Base-by-base conservation (phyloP, 164 flowering plant genomes). In the Buxus sempervirens region DNA sequence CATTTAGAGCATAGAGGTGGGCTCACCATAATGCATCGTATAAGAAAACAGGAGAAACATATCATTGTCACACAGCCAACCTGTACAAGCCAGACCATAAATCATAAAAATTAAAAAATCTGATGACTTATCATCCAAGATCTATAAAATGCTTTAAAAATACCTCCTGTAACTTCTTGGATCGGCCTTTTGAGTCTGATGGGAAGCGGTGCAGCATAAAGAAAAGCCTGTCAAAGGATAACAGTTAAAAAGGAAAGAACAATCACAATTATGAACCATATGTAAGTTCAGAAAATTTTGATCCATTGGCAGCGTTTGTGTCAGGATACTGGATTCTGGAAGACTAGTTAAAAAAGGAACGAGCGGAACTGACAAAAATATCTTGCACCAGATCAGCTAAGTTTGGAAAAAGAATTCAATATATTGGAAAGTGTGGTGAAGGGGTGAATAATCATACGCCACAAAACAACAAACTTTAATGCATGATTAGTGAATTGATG, bases 41-140 rank as follows among this genome's bases (percentile, higher is more conserved):
- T 67, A 16, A 95, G 90, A 79, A 95, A 95, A 70, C 99, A 95
- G 27, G 84, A n/a, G 80, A 91, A 95, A 75, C 99, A 95, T 76
- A 95, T 92, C 18, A 94, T 84, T 9, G 99, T 95, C 65, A 95
- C 99, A 75, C 88, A 95, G 76, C 99, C 99, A 83, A 95, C 97
- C 98, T 95, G 86, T 63, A 65, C 26, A 72, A 58, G 48, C 51
- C 63, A 64, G 67, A 42, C 63, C 23, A 70, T 26, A 71, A 20
- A 22, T 23, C 55, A 60, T 15, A 70, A 70, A 36, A 45, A 55
- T 21, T 7, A 18, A 24, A 14, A 38, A 66, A 9, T 45, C 63
- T 15, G 60, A 41, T 10, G 16, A 18, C 23, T 32, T 19, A 42
- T 27, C 54, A n/a, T 16, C 24, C 19, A 62, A 38, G 60, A 41